phyloP scores from a whole-genome alignment of 495 filamentous ascomycete genomes.

The Podospora sp. region DNA sequence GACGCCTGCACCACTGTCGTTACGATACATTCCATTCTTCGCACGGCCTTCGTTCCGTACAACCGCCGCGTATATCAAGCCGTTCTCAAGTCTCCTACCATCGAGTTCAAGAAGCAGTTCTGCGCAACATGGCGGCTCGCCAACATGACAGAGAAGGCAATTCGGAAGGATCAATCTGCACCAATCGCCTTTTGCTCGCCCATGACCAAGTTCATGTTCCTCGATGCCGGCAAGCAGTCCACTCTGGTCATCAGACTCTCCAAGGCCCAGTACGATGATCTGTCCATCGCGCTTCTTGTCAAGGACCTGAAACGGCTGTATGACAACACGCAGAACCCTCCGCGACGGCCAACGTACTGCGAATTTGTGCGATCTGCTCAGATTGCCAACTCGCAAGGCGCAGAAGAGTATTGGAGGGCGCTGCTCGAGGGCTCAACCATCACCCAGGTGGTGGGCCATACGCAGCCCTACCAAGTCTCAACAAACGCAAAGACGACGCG shows the following conservation, averaged over 20 bases:
- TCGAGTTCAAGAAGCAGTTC: slow-evolving; percentile 45
- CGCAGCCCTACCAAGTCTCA: slow-evolving; percentile 40
- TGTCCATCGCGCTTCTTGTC: slow-evolving; percentile 44
- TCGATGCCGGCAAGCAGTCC: slow-evolving; percentile 52
- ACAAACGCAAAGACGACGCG: slow-evolving; percentile 40
- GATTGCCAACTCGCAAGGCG: slow-evolving; percentile 36
- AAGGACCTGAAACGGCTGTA: slow-evolving; percentile 50
- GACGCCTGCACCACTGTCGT: slow-evolving; percentile 44
- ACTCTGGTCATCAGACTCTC: slow-evolving; percentile 46
- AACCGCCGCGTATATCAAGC: slow-evolving; percentile 49
- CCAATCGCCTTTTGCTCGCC: slow-evolving; percentile 44
- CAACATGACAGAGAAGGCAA: slow-evolving; percentile 40
- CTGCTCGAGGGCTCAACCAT: slow-evolving; percentile 46
- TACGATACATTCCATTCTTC: slow-evolving; percentile 47
- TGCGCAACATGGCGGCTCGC: slow-evolving; percentile 48
- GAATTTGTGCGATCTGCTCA: slow-evolving; percentile 45
- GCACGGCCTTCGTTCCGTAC: slow-evolving; percentile 47
- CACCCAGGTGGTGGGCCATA: slow-evolving; percentile 47
- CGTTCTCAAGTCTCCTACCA: slow-evolving; percentile 41
- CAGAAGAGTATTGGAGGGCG: slow-evolving; percentile 46
- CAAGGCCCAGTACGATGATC: slow-evolving; percentile 51
- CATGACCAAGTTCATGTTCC: slow-evolving; percentile 50
- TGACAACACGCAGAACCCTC: slow-evolving; percentile 35
- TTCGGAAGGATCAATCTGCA: slow-evolving; percentile 44
- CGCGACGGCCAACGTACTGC: slow-evolving; percentile 44